phyloP scores from a whole-genome alignment of 1,284 basidiomycete genomes.

The Phellinidium pouzarii region DNA sequence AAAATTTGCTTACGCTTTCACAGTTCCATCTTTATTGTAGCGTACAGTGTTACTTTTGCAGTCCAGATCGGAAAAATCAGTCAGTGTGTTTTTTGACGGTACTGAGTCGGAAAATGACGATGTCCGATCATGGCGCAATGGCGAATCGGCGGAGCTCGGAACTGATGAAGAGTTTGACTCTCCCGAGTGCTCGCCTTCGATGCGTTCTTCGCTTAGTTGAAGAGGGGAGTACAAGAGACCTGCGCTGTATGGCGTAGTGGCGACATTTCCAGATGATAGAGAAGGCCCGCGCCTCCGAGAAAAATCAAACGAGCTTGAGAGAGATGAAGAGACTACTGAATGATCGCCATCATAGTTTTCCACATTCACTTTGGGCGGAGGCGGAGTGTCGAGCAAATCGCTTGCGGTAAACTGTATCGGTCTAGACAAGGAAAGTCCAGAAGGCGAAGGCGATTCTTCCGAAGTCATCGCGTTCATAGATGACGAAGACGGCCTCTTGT shows the following conservation, averaged over 20 bases:
- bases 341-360: background rate
- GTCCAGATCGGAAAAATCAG: slow-evolving; percentile 7
- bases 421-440: background rate
- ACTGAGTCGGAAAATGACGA: background rate
- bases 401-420: background rate
- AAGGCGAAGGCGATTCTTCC: background rate
- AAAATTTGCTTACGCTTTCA: background rate
- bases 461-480: background rate
- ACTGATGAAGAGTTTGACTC: slow-evolving; percentile 7
- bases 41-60: background rate
- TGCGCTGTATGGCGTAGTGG: background rate
- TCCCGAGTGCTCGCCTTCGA: slow-evolving; percentile 1
- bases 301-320: background rate
- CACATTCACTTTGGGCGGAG: background rate
- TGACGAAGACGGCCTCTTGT: background rate
- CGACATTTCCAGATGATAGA: background rate
- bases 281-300: background rate
- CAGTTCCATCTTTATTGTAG: slow-evolving; percentile 2
- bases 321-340: background rate
- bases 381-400: background rate
- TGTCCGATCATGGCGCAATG: background rate
- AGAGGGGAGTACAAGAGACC: background rate
- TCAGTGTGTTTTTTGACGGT: background rate
- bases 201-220: background rate
- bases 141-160: slow-evolving; percentile 9